Evolutionary conservation across 306 rosid species (phyloP), one percentile per base, ranked within the genome.

Genomic region (Sesbania bispinosa): DNA sequence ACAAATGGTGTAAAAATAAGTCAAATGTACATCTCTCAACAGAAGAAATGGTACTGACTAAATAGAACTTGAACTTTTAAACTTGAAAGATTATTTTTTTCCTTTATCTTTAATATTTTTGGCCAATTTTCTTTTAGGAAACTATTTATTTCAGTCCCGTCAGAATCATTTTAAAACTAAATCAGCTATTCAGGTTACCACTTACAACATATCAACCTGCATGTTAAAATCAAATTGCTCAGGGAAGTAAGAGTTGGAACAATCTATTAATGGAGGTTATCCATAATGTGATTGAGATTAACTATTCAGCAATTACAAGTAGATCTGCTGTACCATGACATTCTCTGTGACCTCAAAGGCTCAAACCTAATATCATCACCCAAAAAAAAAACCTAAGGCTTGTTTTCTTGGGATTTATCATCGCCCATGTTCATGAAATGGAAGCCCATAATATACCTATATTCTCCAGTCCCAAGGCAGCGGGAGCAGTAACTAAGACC

Each of bases 401-500:
- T 71, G 42, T 35, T 65, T 38, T 81, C 54, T 14, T 50, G 73
- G 66, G 81, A 69, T 73, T 77, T 29, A 77, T 57, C 14, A 10
- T 35, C 43, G 15, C 59, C 89, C 82, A 24, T 83, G 39, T 83
- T 83, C 96, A 87, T 85, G 88, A 94, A 90, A 2, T 82, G 86
- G 81, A 90, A 94, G 6, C 98, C 98, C 86, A 94, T 87, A 5
- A 84, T 79, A 79, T 86, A 82, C 73, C 97, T 86, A 57, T 87
- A 94, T 75, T 94, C 98, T 73, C 97, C 98, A 0, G 88, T 88
- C 21, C 98, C 98, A 46, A 90, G 86, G 77, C 98, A 94, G n/a
- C 97, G 89, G 1, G 89, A 67, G 85, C 97, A 90, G 78, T 82
- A 86, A 79, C 68, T 58, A 46, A 88, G 94, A 47, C 98, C 97